Conservation (phyloP, 2,329 filamentous ascomycete genomes). For the Colletotrichum agaves region DNA sequence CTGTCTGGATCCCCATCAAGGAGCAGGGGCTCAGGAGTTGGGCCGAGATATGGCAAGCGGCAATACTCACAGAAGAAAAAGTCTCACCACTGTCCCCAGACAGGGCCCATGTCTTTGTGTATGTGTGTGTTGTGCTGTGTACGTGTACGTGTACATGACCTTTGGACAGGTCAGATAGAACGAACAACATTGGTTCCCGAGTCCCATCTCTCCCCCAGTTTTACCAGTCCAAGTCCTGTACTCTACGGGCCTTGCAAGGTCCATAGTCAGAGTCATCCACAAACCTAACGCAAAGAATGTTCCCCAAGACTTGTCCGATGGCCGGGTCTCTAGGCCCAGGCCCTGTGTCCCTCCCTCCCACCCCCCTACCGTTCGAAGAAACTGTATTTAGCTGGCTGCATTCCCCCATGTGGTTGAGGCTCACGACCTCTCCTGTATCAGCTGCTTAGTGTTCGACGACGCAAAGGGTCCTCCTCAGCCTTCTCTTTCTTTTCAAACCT, state of each 20-base stretch:
- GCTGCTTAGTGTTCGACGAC: conserved; percentile 13
- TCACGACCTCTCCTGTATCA: conserved; percentile 2
- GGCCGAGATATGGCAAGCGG: conserved; percentile 12
- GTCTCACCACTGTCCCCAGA: conserved; percentile 32
- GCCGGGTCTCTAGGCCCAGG: conserved; percentile 9
- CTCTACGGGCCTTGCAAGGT: conserved; percentile 2
- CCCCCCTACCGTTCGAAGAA: not conserved
- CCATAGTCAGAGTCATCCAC: conserved; percentile 6
- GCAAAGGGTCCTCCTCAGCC: conserved; percentile 19
- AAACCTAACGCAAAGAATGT: conserved; percentile 15
- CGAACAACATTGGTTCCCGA: conserved; percentile 8
- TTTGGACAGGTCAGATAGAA: conserved; percentile 18
- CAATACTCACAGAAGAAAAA: conserved; percentile 7
- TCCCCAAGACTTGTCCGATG: conserved; percentile 27
- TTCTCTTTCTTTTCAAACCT: conserved; percentile 9
- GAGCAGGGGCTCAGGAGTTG: conserved; percentile 29
- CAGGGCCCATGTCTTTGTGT: conserved; percentile 24
- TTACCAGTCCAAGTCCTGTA: not conserved
- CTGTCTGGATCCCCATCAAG: not conserved
- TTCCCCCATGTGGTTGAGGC: conserved; percentile 35
- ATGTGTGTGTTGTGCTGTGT: not conserved
- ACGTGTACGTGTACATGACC: not conserved
- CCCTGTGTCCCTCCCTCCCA: not conserved
- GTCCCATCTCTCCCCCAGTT: not conserved
- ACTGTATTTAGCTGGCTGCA: conserved; percentile 36